Evolutionary conservation across 2,329 filamentous ascomycete genomes (phyloP), one percentile per base, ranked within the genome.

Genomic region (Ophiostoma piceae): DNA sequence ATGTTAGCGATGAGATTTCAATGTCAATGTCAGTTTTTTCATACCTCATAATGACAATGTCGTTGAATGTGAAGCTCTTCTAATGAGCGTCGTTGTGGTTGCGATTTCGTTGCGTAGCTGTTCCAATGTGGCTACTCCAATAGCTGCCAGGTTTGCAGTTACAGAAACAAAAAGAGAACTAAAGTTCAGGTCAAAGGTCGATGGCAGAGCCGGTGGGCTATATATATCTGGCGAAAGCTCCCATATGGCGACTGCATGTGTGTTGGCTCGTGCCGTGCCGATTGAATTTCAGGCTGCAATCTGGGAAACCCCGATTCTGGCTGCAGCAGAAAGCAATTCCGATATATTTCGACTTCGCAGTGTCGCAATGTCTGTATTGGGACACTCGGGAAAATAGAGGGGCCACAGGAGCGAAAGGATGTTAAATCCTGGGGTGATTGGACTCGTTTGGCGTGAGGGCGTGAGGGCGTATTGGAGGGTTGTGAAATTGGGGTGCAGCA

Each of bases 181-280:
- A 11, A 39, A 64, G 35, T 41, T 66, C 19, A 66, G n/a, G 37
- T 11, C n/a, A n/a, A 41, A 12, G 22, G n/a, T 19, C 65, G 37
- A 8, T 66, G 37, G n/a, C 9, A 29, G 35, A 66, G 19, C 65
- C 35, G 8, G n/a, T 26, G 65, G 35, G 65, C 35, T 66, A 47
- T 26, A 32, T 43, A 32, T 26, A 29, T 43, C 39, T 47, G 37
- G 12, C 9, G 9, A 19, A 66, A 8, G 22, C n/a, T 66, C 35
- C 22, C 37, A 26, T 66, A 47, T 66, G 37, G 26, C 65, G 65
- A 66, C 37, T 29, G 65, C 65, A 66, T 66, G 65, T 14, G 39
- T 47, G 7, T 41, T 43, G 65, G 22, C 9, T 41, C 39, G 65
- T 29, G 3, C 39, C 37, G 62, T 47, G 65, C 35, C 12, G 19